Evolutionary conservation across 768 basidiomycete genomes (phyloP).

Genomic region (Leccinum obscurum): DNA sequence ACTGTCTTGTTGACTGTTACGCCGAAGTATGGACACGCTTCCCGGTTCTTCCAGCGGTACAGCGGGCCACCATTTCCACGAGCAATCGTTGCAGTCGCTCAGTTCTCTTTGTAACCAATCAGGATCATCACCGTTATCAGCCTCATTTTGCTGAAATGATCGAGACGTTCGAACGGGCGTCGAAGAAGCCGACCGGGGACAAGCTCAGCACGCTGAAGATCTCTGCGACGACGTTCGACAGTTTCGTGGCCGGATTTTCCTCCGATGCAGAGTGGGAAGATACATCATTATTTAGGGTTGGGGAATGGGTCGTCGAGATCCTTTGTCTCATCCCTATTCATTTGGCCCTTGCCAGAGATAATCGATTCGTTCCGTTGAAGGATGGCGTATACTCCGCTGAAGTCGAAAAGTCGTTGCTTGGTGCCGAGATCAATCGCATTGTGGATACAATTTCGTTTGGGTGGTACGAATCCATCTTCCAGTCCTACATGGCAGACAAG

Average conservation of each 20-base stretch:
- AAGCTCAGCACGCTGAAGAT: constrained; percentile 40
- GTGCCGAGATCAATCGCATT: constrained; percentile 57
- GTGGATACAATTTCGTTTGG: constrained; percentile 58
- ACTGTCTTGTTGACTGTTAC: constrained; percentile 54
- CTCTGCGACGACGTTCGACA: constrained; percentile 27
- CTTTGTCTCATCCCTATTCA: constrained; percentile 67
- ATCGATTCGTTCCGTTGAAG: constrained; percentile 60
- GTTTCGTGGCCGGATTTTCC: constrained; percentile 19
- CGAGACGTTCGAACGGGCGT: constrained; percentile 45
- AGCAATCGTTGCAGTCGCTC: constrained; percentile 31
- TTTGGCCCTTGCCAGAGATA: constrained; percentile 58
- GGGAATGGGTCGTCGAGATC: constrained; percentile 64
- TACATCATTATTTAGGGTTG: constrained; percentile 42
- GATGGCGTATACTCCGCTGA: constrained; percentile 52
- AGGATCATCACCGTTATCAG: constrained; percentile 34
- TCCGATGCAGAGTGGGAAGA: constrained; percentile 19
- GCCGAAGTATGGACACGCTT: constrained; percentile 60
- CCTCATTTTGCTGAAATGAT: constrained; percentile 48
- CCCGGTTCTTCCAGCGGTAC: constrained; percentile 54
- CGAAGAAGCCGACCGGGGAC: constrained; percentile 52
- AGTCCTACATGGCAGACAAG: constrained; percentile 61
- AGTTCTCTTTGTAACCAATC: constrained; percentile 46
- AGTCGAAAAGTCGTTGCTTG: constrained; percentile 54
- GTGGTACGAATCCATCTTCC: constrained; percentile 66
- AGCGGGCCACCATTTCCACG: constrained; percentile 42